These are phyloP conservation scores for Trypanosoma mega DNA, from an alignment of 208 protist genomes.

Conservation along the genomic window DNA sequence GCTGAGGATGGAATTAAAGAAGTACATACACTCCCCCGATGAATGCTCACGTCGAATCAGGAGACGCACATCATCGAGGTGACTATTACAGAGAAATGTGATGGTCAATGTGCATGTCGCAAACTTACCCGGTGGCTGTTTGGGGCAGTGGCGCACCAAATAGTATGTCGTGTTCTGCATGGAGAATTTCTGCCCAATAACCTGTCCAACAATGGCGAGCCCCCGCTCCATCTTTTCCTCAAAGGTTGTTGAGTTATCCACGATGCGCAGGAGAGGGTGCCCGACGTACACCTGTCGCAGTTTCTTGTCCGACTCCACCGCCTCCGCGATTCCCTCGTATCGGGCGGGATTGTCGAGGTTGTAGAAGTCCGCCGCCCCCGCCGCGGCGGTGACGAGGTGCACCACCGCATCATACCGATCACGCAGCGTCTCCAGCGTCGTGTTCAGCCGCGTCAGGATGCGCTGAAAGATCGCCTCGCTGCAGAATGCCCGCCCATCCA, in stretches of 20 bases:
- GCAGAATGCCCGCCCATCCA: constrained; percentile 86
- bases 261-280: constrained; percentile 61
- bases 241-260: constrained; percentile 80
- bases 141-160: constrained; percentile 40
- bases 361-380: constrained; percentile 77
- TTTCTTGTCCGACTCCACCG: constrained; percentile 73
- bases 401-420: constrained; percentile 86
- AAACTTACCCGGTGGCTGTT: constrained; percentile 32
- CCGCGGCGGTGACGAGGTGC: constrained; percentile 78
- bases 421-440: constrained; percentile 54
- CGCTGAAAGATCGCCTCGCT: constrained; percentile 49
- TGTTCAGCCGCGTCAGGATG: constrained; percentile 43
- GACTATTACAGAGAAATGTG: constrained; percentile 56
- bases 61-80: constrained; percentile 61
- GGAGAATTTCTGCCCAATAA: constrained; percentile 55
- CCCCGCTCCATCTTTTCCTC: constrained; percentile 74
- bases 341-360: constrained; percentile 75
- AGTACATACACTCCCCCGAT: constrained; percentile 59
- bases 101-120: constrained; percentile 42
- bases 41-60: constrained; percentile 47
- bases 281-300: constrained; percentile 77
- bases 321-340: constrained; percentile 78
- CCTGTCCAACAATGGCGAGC: constrained; percentile 31
- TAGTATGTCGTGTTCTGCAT: constrained; percentile 37
- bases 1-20: constrained; percentile 53